Percentiles rank a stretch among this genome's conserved stretches.
Conservation (phyloP, 805 yeast genomes). For the Allodekkera sacchari region DNA sequence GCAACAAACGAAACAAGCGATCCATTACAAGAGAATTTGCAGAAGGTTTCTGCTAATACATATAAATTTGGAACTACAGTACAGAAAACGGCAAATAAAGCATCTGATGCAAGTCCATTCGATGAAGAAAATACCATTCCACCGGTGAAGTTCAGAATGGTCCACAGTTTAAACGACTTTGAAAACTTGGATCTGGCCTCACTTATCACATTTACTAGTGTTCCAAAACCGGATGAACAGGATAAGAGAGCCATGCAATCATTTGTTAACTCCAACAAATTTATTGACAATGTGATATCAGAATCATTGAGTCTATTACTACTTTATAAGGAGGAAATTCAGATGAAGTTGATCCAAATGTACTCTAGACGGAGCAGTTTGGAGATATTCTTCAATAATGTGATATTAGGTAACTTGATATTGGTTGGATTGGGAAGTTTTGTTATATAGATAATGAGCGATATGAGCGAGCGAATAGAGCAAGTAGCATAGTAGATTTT, state of each 20-base stretch:
- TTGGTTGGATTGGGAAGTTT: constrained; percentile 30
- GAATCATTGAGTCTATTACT: constrained; percentile 22
- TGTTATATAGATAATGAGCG: constrained; percentile 18
- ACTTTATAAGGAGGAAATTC: constrained; percentile 26
- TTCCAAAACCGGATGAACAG: constrained; percentile 4
- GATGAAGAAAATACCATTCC: constrained; percentile 20
- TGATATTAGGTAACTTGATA: constrained; percentile 27
- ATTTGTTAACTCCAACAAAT: constrained; percentile 22
- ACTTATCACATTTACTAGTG: constrained; percentile 14
- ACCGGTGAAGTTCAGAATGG: constrained; percentile 34
- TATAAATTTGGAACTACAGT: no score
- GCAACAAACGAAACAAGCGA: neutral
- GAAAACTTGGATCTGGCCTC: constrained; percentile 28
- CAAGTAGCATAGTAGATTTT: no score
- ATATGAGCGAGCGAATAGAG: no score
- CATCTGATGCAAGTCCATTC: constrained; percentile 4
- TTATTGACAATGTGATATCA: constrained; percentile 20
- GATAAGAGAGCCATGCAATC: constrained; percentile 11
- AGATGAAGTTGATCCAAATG: constrained; percentile 19
- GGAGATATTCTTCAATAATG: constrained; percentile 31
- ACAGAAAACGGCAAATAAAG: no score
- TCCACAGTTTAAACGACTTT: constrained; percentile 35
- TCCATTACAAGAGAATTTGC: no score
- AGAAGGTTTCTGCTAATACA: no score
- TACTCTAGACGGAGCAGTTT: constrained; percentile 25